These are phyloP conservation scores for Cytospora piceae DNA, from an alignment of 2,329 filamentous ascomycete genomes.

Conservation along the genomic window DNA sequence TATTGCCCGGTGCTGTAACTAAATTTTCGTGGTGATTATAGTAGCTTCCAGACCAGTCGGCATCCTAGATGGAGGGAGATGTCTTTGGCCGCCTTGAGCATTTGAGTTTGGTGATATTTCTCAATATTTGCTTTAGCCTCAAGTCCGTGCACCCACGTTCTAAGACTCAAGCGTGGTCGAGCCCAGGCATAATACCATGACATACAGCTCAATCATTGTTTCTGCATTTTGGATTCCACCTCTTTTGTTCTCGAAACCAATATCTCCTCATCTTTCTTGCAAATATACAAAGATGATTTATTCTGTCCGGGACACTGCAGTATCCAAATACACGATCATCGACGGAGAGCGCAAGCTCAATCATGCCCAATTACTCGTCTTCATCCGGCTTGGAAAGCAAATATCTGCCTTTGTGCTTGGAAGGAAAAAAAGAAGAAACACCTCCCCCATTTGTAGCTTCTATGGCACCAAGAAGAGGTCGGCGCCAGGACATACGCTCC, in stretches of 20 bases:
- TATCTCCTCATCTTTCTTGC: background rate
- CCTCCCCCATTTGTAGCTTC: too few relatives aligned
- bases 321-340: background rate
- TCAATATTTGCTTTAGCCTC: background rate
- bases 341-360: background rate
- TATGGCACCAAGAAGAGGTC: too few relatives aligned
- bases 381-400: too few relatives aligned
- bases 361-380: background rate
- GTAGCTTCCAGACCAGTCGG: background rate
- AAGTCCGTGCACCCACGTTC: background rate
- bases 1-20: background rate
- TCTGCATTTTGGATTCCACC: background rate
- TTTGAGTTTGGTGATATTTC: background rate
- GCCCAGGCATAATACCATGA: background rate
- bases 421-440: too few relatives aligned
- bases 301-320: background rate
- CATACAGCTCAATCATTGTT: background rate
- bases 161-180: background rate
- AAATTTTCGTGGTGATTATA: background rate
- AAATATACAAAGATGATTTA: background rate
- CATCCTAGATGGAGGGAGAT: background rate
- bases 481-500: too few relatives aligned
- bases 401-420: too few relatives aligned
- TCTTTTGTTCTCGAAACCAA: background rate
- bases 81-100: background rate